Evolutionary conservation across 176 grass and related monocot genomes (phyloP), one percentile per base, ranked within the genome.

Genomic region (Secale cereale): DNA sequence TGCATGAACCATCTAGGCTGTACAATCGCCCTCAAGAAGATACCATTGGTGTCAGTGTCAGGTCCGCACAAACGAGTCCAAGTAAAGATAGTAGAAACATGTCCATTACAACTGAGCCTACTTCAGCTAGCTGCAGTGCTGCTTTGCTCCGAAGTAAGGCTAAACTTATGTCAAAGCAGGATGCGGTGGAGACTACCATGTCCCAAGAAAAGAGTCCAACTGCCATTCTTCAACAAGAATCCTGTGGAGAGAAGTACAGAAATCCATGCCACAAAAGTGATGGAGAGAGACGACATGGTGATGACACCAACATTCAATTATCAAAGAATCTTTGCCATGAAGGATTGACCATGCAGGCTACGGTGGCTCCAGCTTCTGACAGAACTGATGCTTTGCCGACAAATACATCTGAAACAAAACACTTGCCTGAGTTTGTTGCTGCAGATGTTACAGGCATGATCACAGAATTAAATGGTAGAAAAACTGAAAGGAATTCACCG

Each of bases 401-500:
- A 77, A 61, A 81, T 81, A 60, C 30, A 78, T 73, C 79, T 45
- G 43, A 65, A 65, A 36, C 25, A 15, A 19, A 26, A 8, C 28
- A 82, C 52, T 62, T 86, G 8, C 66, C 76, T 54, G 78, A 90
- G 41, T 45, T 54, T 37, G 54, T 78, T 74, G 22, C 41, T 65
- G 41, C 26, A 66, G 56, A 59, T 28, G 65, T 74, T 74, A 66
- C 63, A 26, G 17, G 25, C 43, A 28, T 79, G 41, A 70, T 86
- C 33, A 37, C 73, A 59, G 54, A 57, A 43, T 74, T 65, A 77
- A 20, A 35, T 27, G 32, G 65, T 31, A 82, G 74, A 26, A 64
- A 70, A 86, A 54, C 79, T 45, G 15, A 50, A 50, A 43, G 72
- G 11, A 86, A 64, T 79, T 70, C 65, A 45, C 83, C 2, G 5